Percentiles rank a stretch among this genome's conserved stretches.
Conservation (phyloP, 176 grass and related monocot genomes). For the Cocos nucifera region DNA sequence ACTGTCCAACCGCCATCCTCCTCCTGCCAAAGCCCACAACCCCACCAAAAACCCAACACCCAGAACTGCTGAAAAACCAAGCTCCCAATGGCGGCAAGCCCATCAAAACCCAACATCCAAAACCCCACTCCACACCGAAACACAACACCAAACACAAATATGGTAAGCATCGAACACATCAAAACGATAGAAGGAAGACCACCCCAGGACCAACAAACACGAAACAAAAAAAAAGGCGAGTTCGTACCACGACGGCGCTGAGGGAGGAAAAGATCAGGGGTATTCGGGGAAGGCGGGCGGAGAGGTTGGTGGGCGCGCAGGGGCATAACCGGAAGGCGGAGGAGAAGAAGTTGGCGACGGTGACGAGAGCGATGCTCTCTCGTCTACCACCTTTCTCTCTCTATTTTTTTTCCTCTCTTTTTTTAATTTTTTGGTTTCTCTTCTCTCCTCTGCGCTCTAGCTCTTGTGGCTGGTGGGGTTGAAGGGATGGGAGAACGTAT, state of each 20-base stretch:
- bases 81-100: neutral
- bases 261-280: conserved; percentile 4
- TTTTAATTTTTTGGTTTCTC: conserved; percentile 3
- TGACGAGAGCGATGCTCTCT: conserved; percentile 63
- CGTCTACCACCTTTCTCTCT: conserved; percentile 64
- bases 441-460: conserved; percentile 1
- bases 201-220: neutral
- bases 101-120: neutral
- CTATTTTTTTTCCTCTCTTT: conserved; percentile 17
- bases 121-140: neutral
- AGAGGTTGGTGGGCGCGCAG: conserved; percentile 24
- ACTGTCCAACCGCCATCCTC: neutral
- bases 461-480: conserved; percentile 1
- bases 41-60: neutral
- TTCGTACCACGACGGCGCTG: conserved; percentile 9
- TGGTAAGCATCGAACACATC: conserved; percentile 11
- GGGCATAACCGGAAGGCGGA: conserved; percentile 1
- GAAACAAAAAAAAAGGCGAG: conserved; percentile 5
- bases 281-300: conserved; percentile 18
- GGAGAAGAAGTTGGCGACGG: conserved; percentile 73
- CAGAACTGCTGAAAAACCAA: neutral
- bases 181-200: conserved; percentile 14
- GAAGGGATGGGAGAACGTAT: conserved; percentile 27
- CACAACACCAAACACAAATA: conserved; percentile 21
- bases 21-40: neutral